Conservation (phyloP, 148 eudicot genomes). For the Cornus florida region DNA sequence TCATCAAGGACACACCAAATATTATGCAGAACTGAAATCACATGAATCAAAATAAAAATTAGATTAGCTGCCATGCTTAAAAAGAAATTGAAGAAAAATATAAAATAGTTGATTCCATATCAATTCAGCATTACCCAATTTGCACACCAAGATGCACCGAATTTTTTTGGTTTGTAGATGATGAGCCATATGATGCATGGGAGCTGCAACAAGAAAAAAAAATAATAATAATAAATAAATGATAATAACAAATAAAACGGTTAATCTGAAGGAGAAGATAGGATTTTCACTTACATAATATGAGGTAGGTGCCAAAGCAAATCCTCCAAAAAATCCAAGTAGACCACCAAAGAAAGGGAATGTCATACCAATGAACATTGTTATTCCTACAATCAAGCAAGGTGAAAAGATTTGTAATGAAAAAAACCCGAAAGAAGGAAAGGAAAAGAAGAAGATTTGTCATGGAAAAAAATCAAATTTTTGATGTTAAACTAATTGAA, state of each 20-base stretch:
- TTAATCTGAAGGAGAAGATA: not conserved
- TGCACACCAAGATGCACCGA: slow-evolving; percentile 37
- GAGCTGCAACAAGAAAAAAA: slow-evolving; percentile 28
- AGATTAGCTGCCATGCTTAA: not conserved
- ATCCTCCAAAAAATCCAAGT: slow-evolving; percentile 77
- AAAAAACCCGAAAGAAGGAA: not conserved
- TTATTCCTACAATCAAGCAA: slow-evolving; percentile 36
- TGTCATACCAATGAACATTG: slow-evolving; percentile 57
- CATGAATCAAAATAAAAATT: not conserved
- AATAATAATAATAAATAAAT: not conserved
- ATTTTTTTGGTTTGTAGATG: slow-evolving; percentile 42
- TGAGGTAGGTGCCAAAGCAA: slow-evolving; percentile 73
- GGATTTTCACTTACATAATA: slow-evolving; percentile 47
- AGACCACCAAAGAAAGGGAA: slow-evolving; percentile 75
- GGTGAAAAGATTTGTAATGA: slow-evolving; percentile 20
- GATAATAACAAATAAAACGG: too few relatives aligned
- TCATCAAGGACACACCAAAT: slow-evolving; percentile 41
- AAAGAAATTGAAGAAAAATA: not conserved
- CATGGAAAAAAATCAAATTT: not conserved
- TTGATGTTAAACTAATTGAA: not conserved
- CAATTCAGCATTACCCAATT: slow-evolving; percentile 38
- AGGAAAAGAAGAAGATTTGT: not conserved
- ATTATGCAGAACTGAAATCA: slow-evolving; percentile 43
- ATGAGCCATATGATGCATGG: slow-evolving; percentile 52
- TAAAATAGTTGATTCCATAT: not conserved